Conservation (phyloP, 139 green algal genomes). For the Pleodorina starrii region DNA sequence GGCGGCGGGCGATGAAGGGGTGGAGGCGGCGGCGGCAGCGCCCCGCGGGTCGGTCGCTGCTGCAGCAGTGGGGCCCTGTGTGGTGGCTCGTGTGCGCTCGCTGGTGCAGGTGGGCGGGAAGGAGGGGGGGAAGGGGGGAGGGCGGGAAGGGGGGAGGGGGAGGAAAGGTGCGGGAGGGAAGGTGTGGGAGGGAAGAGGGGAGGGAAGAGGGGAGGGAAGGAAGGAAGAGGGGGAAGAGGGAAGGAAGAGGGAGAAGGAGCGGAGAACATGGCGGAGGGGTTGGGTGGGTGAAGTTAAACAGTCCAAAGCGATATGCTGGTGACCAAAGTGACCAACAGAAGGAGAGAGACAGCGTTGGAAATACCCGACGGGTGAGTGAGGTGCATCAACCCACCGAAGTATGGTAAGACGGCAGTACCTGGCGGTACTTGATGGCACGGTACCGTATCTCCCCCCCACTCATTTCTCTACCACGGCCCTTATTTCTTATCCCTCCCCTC, state of each 20-base stretch:
- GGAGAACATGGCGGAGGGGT: neutral
- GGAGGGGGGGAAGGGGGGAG: neutral
- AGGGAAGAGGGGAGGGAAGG: neutral
- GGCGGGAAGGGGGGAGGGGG: neutral
- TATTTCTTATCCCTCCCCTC: too few relatives aligned
- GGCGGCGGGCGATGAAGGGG: neutral
- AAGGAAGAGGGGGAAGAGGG: neutral
- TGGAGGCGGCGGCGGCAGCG: neutral
- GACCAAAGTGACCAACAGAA: too few relatives aligned
- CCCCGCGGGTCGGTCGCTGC: too few relatives aligned
- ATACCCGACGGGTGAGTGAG: too few relatives aligned
- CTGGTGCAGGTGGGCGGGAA: constrained; percentile 45
- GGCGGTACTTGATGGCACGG: too few relatives aligned
- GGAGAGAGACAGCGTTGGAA: too few relatives aligned
- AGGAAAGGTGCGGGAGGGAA: neutral
- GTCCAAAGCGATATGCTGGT: too few relatives aligned
- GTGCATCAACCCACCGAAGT: too few relatives aligned
- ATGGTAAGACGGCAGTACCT: too few relatives aligned
- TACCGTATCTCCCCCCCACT: too few relatives aligned
- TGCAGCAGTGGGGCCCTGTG: neutral
- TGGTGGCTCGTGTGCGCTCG: constrained; percentile 60
- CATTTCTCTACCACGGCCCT: too few relatives aligned
- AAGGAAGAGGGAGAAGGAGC: neutral
- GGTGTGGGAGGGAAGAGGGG: neutral
- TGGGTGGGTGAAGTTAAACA: too few relatives aligned